phyloP scores from a whole-genome alignment of 345 rosid genomes.

The Hibiscus tridactylites region DNA sequence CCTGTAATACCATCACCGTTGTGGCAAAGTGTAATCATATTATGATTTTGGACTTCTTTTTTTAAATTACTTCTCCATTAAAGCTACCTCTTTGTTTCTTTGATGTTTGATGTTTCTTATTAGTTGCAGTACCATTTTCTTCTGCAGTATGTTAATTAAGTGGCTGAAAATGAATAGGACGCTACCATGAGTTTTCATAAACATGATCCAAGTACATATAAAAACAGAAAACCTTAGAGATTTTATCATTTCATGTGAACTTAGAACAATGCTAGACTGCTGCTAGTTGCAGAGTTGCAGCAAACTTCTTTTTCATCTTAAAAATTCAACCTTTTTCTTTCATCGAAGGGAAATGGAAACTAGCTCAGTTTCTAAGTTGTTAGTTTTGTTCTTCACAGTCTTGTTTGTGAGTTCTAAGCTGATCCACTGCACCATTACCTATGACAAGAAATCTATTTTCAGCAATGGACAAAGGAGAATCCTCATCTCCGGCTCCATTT shows the following conservation, averaged over 20 bases:
- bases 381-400: conserved; percentile 25
- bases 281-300: not conserved
- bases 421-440: conserved; percentile 61
- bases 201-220: not conserved
- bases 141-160: not conserved
- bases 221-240: not conserved
- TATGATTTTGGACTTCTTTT: too few species aligned
- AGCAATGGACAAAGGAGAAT: conserved; percentile 76
- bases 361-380: conserved; percentile 42
- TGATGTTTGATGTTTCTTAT: not conserved
- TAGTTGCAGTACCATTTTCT: not conserved
- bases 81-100: too few species aligned
- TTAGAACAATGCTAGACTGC: not conserved
- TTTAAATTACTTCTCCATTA: too few species aligned
- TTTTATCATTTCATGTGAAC: not conserved
- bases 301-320: not conserved
- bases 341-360: conserved; percentile 40
- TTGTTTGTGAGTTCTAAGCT: conserved; percentile 33
- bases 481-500: conserved; percentile 94
- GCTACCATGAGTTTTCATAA: not conserved
- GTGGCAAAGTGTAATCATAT: too few species aligned
- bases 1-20: not conserved
- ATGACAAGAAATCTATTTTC: conserved; percentile 68
- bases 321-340: not conserved
- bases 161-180: not conserved